Conservation (phyloP, 495 filamentous ascomycete genomes). For the Achaetomiella virescens region DNA sequence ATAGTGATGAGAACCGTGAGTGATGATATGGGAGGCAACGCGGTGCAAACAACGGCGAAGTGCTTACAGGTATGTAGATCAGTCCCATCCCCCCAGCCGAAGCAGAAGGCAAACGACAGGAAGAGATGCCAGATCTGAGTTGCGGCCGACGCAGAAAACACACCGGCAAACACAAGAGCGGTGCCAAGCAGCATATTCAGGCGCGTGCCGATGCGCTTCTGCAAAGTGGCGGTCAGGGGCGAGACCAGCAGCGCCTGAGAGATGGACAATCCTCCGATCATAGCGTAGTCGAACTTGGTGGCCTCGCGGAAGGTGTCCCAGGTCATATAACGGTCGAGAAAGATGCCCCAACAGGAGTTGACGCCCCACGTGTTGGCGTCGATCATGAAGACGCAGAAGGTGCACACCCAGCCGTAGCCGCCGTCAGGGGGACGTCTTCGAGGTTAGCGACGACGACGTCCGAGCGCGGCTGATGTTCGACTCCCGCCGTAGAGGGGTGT, state of each 20-base stretch:
- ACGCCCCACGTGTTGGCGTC: slow-evolving; percentile 53
- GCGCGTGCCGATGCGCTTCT: slow-evolving; percentile 45
- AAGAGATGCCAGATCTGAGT: slow-evolving; percentile 62
- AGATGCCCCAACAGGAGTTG: slow-evolving; percentile 49
- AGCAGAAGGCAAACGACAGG: slow-evolving; percentile 62
- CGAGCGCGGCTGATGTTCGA: background rate
- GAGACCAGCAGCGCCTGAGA: slow-evolving; percentile 53
- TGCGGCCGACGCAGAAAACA: slow-evolving; percentile 53
- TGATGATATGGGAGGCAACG: no score
- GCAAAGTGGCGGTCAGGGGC: slow-evolving; percentile 49
- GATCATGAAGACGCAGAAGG: slow-evolving; percentile 42
- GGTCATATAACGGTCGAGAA: slow-evolving; percentile 55
- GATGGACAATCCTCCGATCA: slow-evolving; percentile 59
- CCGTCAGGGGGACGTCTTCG: slow-evolving; percentile 43
- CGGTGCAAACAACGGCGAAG: no score
- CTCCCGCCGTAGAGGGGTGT: background rate
- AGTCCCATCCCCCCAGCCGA: slow-evolving; percentile 69
- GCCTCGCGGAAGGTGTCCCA: slow-evolving; percentile 51
- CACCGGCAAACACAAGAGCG: slow-evolving; percentile 45
- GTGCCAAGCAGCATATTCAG: slow-evolving; percentile 49
- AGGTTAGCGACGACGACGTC: slow-evolving; percentile 3
- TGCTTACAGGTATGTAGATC: slow-evolving; percentile 53
- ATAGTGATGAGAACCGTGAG: background rate
- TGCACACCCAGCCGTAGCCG: slow-evolving; percentile 57
- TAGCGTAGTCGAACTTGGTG: slow-evolving; percentile 55